Evolutionary conservation across 1,284 basidiomycete genomes (phyloP), one percentile per base, ranked within the genome.

Genomic region (Moesziomyces sp.): DNA sequence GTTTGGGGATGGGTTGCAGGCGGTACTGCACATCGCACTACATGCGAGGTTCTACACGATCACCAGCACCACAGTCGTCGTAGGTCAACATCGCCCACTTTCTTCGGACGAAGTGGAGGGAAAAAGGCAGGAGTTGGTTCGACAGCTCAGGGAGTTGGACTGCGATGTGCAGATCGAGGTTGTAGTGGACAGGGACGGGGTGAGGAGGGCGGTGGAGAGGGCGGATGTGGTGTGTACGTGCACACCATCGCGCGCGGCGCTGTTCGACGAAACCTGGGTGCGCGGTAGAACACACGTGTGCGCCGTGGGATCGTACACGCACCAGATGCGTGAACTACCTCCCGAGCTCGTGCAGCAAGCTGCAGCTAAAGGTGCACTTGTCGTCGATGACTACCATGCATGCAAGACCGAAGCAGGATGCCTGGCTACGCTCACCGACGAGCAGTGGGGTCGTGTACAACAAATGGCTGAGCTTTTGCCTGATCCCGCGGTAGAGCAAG

Each of bases 1-100:
- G 21, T 71, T 65, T 18, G 68, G 68, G 0, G 62, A 65, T n/a
- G 68, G 68, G 9, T 28, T 38, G 19, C 68, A 71, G 34, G 42
- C 54, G 9, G 13, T 66, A 7, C 58, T 51, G 1, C 68, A 71
- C 35, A 34, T 55, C 5, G 65, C 62, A 62, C 24, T 71, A 8
- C 62, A 65, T 24, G 1, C 51, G 34, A 43, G 58, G 0, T 61
- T 55, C 23, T 71, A 65, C 28, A 13, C 35, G 10, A 23, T 70
- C n/a, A 0, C 28, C 0, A 6, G 26, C 0, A 30, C 52, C 9
- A 16, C 16, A 1, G 46, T 70, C 0, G 48, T 64, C 0, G 46
- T 51, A 0, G 60, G 66, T 0, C 9, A 18, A 7, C 66, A 63
- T 28, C 14, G 56, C 28, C 0, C 8, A 0, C 40, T 59, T 7